Evolutionary conservation across 2,329 filamentous ascomycete species (phyloP), one percentile per base, ranked within the genome.

Genomic region (Cercospora citrullina): DNA sequence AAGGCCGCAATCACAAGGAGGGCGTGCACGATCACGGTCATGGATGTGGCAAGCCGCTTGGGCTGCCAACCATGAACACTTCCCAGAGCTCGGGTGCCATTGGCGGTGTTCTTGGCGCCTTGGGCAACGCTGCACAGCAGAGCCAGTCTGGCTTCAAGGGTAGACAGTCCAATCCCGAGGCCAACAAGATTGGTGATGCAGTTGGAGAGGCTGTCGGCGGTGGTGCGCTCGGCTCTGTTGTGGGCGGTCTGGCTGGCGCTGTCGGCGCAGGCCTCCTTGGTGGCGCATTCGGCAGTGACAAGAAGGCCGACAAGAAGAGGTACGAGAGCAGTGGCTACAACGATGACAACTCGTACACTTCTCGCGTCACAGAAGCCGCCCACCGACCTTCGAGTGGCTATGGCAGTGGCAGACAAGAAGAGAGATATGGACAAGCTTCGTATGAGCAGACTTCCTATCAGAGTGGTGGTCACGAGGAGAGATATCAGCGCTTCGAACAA

Each of bases 11-110:
- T 80, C 94, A 97, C 81, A 94, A 92, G 79, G 89, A 92, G 74
- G 92, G 92, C 30, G 90, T 94, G 10, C 81, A 93, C 16, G 93
- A 97, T 79, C 89, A 87, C 63, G 94, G 94, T 5, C 92, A 97
- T 77, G 93, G 93, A 62, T 96, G 93, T 76, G 89, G 91, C 68
- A 93, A 93, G 79, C 88, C 88, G 16, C 84, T 97, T 10, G 87
- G 89, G 71, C 91, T 96, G 87, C 88, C 89, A 70, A 93, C 91
- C 80, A 86, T 87, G 72, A 71, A 73, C 16, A 79, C 76, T 28
- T 73, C 73, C 7, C 51, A 72, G 45, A 76, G 74, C 63, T 77
- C 86, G 10, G 84, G 87, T 55, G 85, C 79, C 18, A 75, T 81
- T 42, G 79, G 80, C 6, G 80, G 73, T 60, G 76, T 80, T 18